phyloP scores from a whole-genome alignment of 108 stramenopile species.

The Nitzschia putrida region DNA sequence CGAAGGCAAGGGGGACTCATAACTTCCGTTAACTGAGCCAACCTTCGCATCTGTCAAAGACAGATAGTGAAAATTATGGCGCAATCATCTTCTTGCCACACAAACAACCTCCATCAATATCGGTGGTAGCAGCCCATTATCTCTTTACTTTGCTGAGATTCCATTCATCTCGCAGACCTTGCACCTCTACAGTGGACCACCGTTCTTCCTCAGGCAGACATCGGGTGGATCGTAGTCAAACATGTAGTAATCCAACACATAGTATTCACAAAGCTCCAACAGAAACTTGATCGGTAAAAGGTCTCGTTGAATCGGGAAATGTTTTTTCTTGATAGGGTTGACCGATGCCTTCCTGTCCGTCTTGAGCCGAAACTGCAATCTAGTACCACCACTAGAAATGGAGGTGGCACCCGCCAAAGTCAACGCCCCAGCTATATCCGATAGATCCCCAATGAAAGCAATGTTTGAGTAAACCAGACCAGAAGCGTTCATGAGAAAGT shows the following conservation, averaged over 20 bases:
- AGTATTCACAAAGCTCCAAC: conserved; percentile 12
- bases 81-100: too few species aligned
- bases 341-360: conserved; percentile 14
- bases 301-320: conserved; percentile 20
- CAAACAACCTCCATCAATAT: too few species aligned
- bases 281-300: conserved; percentile 17
- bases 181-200: too few species aligned
- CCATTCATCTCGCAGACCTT: too few species aligned
- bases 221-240: conserved; percentile 29
- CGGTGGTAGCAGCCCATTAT: too few species aligned
- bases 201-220: too few species aligned
- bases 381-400: conserved; percentile 1
- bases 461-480: conserved; percentile 7
- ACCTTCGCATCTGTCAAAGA: too few species aligned
- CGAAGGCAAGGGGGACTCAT: too few species aligned
- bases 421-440: conserved; percentile 21
- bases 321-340: background rate
- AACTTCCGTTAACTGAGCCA: too few species aligned
- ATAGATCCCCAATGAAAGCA: conserved; percentile 24
- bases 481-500: conserved; percentile 14
- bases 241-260: conserved; percentile 24
- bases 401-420: conserved; percentile 16
- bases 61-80: too few species aligned
- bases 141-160: too few species aligned
- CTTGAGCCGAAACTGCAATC: too few species aligned